These are phyloP conservation scores for Chaetomium sp. DNA, from an alignment of 2,329 filamentous ascomycete species.

Conservation along the genomic window DNA sequence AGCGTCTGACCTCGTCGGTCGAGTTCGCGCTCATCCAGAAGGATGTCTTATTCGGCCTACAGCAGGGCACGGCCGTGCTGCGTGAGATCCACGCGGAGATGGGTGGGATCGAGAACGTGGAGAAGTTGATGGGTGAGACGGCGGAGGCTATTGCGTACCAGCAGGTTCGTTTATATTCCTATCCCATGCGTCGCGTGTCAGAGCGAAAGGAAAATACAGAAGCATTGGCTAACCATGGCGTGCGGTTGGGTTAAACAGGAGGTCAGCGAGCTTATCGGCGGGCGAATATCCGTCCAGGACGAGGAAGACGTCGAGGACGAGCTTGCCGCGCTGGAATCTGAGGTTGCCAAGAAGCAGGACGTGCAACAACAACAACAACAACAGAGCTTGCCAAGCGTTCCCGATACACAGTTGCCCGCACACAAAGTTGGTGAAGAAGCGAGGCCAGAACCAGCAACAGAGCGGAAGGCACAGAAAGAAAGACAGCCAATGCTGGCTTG, in stretches of 20 bases:
- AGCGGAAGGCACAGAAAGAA: conserved; percentile 16
- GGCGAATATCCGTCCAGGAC: conserved; percentile 85
- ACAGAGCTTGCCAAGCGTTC: conserved; percentile 25
- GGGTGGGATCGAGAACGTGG: conserved; percentile 87
- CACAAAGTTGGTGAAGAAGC: conserved; percentile 12
- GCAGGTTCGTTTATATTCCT: conserved; percentile 47
- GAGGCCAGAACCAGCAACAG: background rate
- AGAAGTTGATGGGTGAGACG: conserved; percentile 90
- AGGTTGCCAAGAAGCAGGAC: conserved; percentile 30
- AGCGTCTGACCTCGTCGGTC: conserved; percentile 79
- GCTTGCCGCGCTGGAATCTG: conserved; percentile 69
- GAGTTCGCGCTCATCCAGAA: conserved; percentile 97
- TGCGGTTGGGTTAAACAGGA: conserved; percentile 49
- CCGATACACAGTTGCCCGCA: conserved; percentile 23
- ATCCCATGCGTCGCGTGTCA: background rate
- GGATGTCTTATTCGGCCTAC: conserved; percentile 85
- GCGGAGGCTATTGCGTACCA: conserved; percentile 90
- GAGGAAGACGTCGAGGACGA: conserved; percentile 98
- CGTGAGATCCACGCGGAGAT: conserved; percentile 92
- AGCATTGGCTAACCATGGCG: background rate
- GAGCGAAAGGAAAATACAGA: background rate
- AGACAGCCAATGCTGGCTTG: conserved; percentile 27
- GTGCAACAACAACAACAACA: background rate
- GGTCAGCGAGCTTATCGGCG: conserved; percentile 83
- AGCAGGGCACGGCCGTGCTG: conserved; percentile 84